Percentiles rank a stretch among this genome's conserved stretches.
Conservation (phyloP, 768 basidiomycete species). For the Paxillus ammoniavirescens region DNA sequence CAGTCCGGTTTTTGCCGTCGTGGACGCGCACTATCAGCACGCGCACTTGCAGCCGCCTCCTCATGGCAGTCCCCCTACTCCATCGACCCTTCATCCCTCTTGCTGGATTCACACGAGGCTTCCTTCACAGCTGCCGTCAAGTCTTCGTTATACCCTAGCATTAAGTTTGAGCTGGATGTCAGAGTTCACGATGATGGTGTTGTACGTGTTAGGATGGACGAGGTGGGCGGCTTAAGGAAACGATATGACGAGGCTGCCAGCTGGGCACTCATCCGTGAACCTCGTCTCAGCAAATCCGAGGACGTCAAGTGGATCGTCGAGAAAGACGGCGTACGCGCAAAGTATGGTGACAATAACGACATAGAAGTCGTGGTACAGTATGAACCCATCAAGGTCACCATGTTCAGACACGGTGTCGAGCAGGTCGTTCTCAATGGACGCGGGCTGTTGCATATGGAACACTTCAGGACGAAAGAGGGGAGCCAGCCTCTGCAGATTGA, state of each 20-base stretch:
- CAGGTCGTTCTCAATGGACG: slow-evolving; percentile 89
- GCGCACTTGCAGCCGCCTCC: slow-evolving; percentile 55
- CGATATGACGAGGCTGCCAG: slow-evolving; percentile 90
- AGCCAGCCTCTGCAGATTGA: slow-evolving; percentile 40
- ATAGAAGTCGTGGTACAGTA: slow-evolving; percentile 70
- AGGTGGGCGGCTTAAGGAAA: slow-evolving; percentile 72
- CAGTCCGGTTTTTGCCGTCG: slow-evolving; percentile 95
- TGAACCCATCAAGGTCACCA: slow-evolving; percentile 71
- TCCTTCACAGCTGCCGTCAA: slow-evolving; percentile 73
- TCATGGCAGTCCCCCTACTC: slow-evolving; percentile 89
- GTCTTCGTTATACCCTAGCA: slow-evolving; percentile 79
- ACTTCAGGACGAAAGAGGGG: slow-evolving; percentile 71
- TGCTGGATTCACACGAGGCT: slow-evolving; percentile 49
- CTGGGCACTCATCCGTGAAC: slow-evolving; percentile 84
- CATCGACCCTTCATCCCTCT: slow-evolving; percentile 56
- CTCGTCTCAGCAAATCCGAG: slow-evolving; percentile 46
- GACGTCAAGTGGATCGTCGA: slow-evolving; percentile 63
- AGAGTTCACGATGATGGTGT: slow-evolving; percentile 87
- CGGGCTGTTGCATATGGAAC: slow-evolving; percentile 96
- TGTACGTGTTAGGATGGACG: slow-evolving; percentile 91
- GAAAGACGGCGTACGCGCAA: slow-evolving; percentile 60
- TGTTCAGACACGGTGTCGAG: slow-evolving; percentile 72
- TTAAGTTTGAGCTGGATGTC: slow-evolving; percentile 80
- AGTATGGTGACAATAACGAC: slow-evolving; percentile 63
- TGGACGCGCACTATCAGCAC: slow-evolving; percentile 78